Evolutionary conservation across 2,329 filamentous ascomycete species (phyloP), one percentile per base, ranked within the genome.

Genomic region (Elsinoe ampelina): DNA sequence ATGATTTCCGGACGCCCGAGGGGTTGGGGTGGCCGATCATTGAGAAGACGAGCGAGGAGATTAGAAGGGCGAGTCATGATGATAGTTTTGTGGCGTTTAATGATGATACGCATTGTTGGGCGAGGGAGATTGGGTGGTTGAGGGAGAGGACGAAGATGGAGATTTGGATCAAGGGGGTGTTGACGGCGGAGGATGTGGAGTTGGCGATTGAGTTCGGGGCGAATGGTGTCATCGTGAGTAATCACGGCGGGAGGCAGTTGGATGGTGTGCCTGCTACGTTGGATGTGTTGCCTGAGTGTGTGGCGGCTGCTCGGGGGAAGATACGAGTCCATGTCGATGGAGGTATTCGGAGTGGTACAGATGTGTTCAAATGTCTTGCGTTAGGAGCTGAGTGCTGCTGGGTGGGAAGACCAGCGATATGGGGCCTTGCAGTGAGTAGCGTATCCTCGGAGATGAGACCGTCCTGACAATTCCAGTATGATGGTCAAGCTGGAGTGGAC

Each of bases 251-350:
- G 1, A 67, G 80, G 22, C 80, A 84, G 66, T 67, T 81, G 10
- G 80, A 83, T 60, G 78, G 79, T 3, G 78, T 77, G 2, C 71
- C 77, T 5, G 75, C 75, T 2, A 77, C 77, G 3, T 68, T 83
- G 3, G 80, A 81, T 56, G 74, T 69, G 8, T 64, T 76, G 10
- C 67, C 67, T 0, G 71, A 73, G 50, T 71, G 71, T 48, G 72
- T 68, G 0, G 63, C 63, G 2, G 71, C 69, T 5, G 71, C 70
- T 1, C 61, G 66, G 1, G 74, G 76, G 15, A 75, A 74, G 58
- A 71, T 84, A n/a, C 77, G 78, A 0, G 73, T 87, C 17, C 75
- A 85, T 42, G 78, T 86, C 13, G 84, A 87, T 62, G 77, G 74
- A 10, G 80, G 80, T 0, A 76, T 83, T 32, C 65, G 80, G 38